These are phyloP conservation scores for Pezicula carpinea DNA, from an alignment of 2,329 filamentous ascomycete genomes.

Conservation along the genomic window DNA sequence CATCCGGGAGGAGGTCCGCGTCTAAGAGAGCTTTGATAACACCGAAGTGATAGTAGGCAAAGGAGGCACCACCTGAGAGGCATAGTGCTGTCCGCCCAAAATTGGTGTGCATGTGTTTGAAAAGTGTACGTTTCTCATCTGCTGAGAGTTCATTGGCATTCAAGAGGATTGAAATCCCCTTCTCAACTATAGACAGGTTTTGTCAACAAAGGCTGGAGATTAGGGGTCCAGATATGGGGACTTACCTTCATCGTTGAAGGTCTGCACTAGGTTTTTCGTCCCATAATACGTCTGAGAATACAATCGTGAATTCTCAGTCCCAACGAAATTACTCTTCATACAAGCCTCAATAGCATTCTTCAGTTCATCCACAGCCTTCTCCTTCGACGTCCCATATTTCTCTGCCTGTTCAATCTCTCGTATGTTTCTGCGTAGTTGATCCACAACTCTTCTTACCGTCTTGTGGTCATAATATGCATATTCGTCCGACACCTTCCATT, in stretches of 20 bases:
- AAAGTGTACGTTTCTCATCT: slow-evolving; percentile 74
- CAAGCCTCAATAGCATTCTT: slow-evolving; percentile 78
- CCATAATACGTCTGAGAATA: slow-evolving; percentile 98
- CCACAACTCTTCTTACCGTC: slow-evolving; percentile 72
- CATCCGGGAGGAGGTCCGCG: slow-evolving; percentile 78
- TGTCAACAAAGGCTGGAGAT: slow-evolving; percentile 7
- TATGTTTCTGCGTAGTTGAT: slow-evolving; percentile 66
- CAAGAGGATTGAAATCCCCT: slow-evolving; percentile 61
- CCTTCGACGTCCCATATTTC: slow-evolving; percentile 35
- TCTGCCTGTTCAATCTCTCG: slow-evolving; percentile 51
- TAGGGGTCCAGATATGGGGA: slow-evolving; percentile 4
- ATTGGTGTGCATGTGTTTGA: slow-evolving; percentile 86
- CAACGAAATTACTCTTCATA: slow-evolving; percentile 96
- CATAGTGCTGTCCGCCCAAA: slow-evolving; percentile 91
- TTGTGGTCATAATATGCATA: slow-evolving; percentile 85
- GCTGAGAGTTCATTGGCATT: slow-evolving; percentile 60
- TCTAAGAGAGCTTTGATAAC: slow-evolving; percentile 87
- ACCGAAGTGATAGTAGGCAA: slow-evolving; percentile 96
- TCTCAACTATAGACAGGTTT: slow-evolving; percentile 47
- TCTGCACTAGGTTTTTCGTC: slow-evolving; percentile 91
- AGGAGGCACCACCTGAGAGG: slow-evolving; percentile 86
- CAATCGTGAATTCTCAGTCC: slow-evolving; percentile 87
- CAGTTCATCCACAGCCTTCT: slow-evolving; percentile 67
- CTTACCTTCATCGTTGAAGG: slow-evolving; percentile 78
- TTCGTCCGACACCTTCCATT: slow-evolving; percentile 74